Percentiles rank a stretch among this genome's conserved stretches.
These are phyloP conservation scores for Penicillium rolfsii DNA, from an alignment of 2,329 filamentous ascomycete species.

Conservation along the genomic window DNA sequence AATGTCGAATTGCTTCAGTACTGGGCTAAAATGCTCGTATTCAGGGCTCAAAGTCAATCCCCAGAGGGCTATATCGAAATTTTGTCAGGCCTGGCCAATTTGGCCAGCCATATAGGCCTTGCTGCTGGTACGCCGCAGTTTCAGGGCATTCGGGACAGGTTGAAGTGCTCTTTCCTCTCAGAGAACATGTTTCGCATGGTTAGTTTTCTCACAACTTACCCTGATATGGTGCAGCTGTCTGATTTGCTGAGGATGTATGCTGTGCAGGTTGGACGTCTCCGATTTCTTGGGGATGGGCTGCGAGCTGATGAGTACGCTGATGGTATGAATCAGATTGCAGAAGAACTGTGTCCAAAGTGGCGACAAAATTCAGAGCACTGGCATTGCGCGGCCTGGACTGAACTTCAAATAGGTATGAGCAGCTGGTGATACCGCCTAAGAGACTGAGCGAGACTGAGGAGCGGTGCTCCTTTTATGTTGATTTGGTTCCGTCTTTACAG, in stretches of 20 bases:
- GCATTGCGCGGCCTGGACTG: not conserved
- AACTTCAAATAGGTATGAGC: conserved; percentile 2
- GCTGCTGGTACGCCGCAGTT: not conserved
- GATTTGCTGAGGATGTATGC: conserved; percentile 4
- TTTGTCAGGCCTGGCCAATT: not conserved
- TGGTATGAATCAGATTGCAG: not conserved
- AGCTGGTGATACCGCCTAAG: not conserved
- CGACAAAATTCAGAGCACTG: not conserved
- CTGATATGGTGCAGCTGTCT: conserved; percentile 3
- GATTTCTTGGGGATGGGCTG: not conserved
- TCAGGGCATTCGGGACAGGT: not conserved
- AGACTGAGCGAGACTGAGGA: not conserved
- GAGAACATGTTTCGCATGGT: not conserved
- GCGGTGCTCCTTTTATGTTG: too few relatives aligned
- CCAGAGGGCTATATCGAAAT: not conserved
- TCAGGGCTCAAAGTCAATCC: not conserved
- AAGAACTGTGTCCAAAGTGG: not conserved
- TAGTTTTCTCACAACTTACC: not conserved
- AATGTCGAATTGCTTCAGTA: not conserved
- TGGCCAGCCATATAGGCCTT: not conserved
- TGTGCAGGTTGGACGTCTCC: not conserved
- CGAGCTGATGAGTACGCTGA: not conserved
- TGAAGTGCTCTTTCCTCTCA: not conserved
- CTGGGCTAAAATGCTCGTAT: not conserved
- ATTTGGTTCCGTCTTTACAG: not conserved